A percentile compares a stretch with the other conserved stretches of the same genome.
Conservation (phyloP, 2,329 filamentous ascomycete genomes). For the Fusarium odoratissimum region DNA sequence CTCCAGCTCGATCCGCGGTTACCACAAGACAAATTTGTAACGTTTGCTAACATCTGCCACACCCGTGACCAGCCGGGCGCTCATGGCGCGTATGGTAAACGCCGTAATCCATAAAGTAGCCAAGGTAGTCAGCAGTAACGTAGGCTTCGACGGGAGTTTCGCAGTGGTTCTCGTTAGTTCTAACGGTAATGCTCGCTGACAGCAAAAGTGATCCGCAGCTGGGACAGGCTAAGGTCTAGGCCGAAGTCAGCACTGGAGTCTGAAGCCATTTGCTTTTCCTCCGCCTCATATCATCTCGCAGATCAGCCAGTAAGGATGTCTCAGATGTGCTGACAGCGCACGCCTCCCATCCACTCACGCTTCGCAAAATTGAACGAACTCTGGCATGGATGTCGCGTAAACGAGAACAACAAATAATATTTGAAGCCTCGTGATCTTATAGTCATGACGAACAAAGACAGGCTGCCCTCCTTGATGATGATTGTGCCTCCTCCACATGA, state of each 20-base stretch:
- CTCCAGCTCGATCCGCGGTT: slow-evolving; percentile 3
- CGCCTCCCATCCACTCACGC: neutral
- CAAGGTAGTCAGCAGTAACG: neutral
- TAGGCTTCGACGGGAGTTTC: slow-evolving; percentile 16
- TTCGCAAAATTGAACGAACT: slow-evolving; percentile 11
- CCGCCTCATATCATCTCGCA: slow-evolving; percentile 21
- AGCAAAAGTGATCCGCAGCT: slow-evolving; percentile 26
- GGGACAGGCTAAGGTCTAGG: slow-evolving; percentile 8
- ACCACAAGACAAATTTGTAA: slow-evolving; percentile 5
- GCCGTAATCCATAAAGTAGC: neutral
- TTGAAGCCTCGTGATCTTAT: neutral
- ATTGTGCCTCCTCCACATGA: slow-evolving; percentile 9
- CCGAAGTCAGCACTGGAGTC: neutral
- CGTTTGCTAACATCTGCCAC: neutral
- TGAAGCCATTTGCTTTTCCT: neutral
- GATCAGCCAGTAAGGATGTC: slow-evolving; percentile 35
- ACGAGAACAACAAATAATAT: slow-evolving; percentile 2
- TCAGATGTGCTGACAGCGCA: slow-evolving; percentile 30
- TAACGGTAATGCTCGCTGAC: neutral
- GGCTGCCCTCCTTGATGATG: neutral
- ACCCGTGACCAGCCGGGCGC: slow-evolving; percentile 15
- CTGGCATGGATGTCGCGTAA: slow-evolving; percentile 6
- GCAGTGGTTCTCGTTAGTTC: slow-evolving; percentile 12
- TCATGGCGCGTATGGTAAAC: slow-evolving; percentile 24
- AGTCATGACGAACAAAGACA: neutral